Evolutionary conservation across 2,329 filamentous ascomycete species (phyloP), one percentile per base, ranked within the genome.

Genomic region (Intubia oerlemansii): DNA sequence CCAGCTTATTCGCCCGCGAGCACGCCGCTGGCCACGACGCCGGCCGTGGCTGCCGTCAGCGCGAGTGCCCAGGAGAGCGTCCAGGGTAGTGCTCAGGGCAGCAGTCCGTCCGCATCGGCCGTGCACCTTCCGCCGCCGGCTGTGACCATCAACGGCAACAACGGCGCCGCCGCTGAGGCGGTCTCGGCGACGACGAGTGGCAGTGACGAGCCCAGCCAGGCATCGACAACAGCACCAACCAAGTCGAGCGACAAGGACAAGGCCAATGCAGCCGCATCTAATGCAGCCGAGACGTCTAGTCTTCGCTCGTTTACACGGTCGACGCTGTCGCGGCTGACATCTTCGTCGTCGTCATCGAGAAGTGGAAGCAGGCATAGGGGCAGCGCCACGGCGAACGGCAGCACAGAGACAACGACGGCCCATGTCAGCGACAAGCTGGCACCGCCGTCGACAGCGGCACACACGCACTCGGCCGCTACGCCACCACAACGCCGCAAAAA

Each of bases 1-100:
- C 73, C 70, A 6, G 67, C 74, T 19, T 85, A 79, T 43, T 80
- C 74, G 46, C 60, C 57, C 42, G 53, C 66, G 29, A 59, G 66
- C 34, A 57, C 66, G 38, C 57, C 57, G 6, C 46, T 52, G 2
- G 54, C 59, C 2, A 66, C 61, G 3, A 62, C 60, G 0, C 49
- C 53, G 7, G 46, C 58, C 14, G 42, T 38, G 7, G 49, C 29
- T 6, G 23, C 32, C 28, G 18, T 17, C 16, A 13, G 21, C 3
- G 3, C 12, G 7, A 17, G 28, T 2, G 20, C n/a, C n/a, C n/a
- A n/a, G n/a, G n/a, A n/a, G n/a, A n/a, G n/a, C 24, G 9, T 12
- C 17, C 20, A 14, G 12, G 12, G 20, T 25, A n/a, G 12, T 5
- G 1, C 10, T 17, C 43, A n/a, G n/a, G 7, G 38, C 11, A 43